Evolutionary conservation across 495 filamentous ascomycete species (phyloP).

Genomic region (Penicillium manginii): DNA sequence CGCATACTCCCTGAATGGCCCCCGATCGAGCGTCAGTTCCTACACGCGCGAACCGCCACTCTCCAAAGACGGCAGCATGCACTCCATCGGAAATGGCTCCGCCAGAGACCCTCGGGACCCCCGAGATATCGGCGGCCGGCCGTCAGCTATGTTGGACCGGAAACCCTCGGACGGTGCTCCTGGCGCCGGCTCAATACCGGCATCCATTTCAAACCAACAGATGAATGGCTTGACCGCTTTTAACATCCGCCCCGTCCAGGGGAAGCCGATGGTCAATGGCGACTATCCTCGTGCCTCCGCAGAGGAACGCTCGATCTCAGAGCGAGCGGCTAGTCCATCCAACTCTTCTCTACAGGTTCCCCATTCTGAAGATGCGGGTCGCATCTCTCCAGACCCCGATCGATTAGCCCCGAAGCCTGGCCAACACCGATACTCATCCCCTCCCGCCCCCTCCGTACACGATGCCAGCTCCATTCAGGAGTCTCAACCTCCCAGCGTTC

Average conservation of each 20-base stretch:
- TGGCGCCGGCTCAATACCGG: conserved; percentile 34
- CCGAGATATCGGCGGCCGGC: conserved; percentile 44
- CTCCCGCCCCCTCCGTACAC: conserved; percentile 59
- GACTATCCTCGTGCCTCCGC: conserved; percentile 40
- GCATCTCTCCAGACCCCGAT: conserved; percentile 44
- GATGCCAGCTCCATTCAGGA: conserved; percentile 46
- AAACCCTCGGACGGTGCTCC: conserved; percentile 40
- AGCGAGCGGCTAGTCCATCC: conserved; percentile 32
- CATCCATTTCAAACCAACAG: conserved; percentile 35
- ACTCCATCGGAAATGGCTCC: conserved; percentile 53
- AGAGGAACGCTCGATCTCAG: conserved; percentile 37
- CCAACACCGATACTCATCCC: conserved; percentile 76
- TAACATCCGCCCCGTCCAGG: conserved; percentile 33
- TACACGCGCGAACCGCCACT: conserved; percentile 52
- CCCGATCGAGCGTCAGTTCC: conserved; percentile 51
- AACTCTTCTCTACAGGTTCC: conserved; percentile 38
- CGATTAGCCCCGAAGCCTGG: conserved; percentile 43
- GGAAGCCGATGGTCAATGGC: conserved; percentile 46
- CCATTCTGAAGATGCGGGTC: conserved; percentile 39
- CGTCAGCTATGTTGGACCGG: conserved; percentile 40
- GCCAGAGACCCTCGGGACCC: conserved; percentile 32
- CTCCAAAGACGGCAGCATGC: conserved; percentile 57
- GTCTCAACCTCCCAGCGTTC: conserved; percentile 55
- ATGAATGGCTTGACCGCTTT: conserved; percentile 36
- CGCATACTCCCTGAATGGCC: conserved; percentile 51